Conservation (phyloP, 2,329 filamentous ascomycete genomes). For the Sporothrix sp. region DNA sequence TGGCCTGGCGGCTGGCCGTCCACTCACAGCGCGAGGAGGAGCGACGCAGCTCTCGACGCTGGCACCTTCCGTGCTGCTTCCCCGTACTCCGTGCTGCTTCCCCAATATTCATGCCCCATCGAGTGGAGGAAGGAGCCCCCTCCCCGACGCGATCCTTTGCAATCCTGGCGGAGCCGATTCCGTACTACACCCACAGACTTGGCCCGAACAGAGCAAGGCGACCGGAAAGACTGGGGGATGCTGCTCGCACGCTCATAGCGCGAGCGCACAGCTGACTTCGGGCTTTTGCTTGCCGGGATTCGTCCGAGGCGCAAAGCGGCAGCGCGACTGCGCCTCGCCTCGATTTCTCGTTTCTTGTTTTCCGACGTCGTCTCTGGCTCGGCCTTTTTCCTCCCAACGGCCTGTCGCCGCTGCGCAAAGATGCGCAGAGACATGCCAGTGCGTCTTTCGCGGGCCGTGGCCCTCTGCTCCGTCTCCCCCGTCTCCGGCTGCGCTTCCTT, state of each 20-base stretch:
- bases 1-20: not conserved
- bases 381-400: too few relatives aligned
- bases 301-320: not conserved
- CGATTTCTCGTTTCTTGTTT: not conserved
- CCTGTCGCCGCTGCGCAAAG: too few relatives aligned
- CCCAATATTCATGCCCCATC: conserved; percentile 5
- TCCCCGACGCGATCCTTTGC: not conserved
- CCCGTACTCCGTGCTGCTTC: conserved; percentile 7
- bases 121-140: not conserved
- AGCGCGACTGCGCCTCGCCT: not conserved
- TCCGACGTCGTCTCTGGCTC: too few relatives aligned
- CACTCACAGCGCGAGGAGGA: not conserved
- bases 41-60: too few relatives aligned
- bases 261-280: conserved; percentile 1
- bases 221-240: not conserved
- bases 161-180: not conserved
- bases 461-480: not conserved
- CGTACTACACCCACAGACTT: too few relatives aligned
- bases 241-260: conserved; percentile 5
- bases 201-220: too few relatives aligned
- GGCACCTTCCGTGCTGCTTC: not conserved
- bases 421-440: conserved; percentile 11
- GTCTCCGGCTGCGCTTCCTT: not conserved
- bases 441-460: conserved; percentile 9
- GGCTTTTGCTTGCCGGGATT: conserved; percentile 7